Conservation (phyloP, 2,329 filamentous ascomycete species). For the Coleophoma crateriformis region DNA sequence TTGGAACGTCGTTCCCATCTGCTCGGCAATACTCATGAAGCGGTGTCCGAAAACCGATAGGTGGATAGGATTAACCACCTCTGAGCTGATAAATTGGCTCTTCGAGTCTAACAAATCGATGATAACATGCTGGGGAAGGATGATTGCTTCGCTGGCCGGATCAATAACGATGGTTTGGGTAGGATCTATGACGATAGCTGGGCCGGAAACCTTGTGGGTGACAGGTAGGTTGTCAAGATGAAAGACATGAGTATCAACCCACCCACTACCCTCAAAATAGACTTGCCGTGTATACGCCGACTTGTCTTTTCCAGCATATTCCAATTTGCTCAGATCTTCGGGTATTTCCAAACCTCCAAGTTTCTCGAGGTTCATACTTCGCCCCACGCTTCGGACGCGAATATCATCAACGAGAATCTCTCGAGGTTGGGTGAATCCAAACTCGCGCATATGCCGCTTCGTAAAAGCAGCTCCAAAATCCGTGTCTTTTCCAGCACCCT, state of each 20-base stretch:
- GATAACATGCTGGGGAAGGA: slow-evolving; percentile 75
- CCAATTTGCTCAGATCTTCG: background rate
- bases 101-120: slow-evolving; percentile 47
- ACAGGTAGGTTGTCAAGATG: slow-evolving; percentile 67
- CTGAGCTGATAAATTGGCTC: slow-evolving; percentile 28
- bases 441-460: too few species aligned
- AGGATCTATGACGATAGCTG: slow-evolving; percentile 78
- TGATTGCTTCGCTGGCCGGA: slow-evolving; percentile 59
- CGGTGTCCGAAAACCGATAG: slow-evolving; percentile 72
- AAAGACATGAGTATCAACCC: slow-evolving; percentile 63
- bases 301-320: background rate
- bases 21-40: slow-evolving; percentile 79
- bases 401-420: too few species aligned
- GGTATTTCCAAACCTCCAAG: too few species aligned
- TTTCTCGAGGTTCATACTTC: background rate
- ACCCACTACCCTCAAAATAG: slow-evolving; percentile 47
- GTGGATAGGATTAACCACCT: slow-evolving; percentile 64
- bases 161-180: slow-evolving; percentile 86
- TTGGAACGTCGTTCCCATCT: slow-evolving; percentile 72
- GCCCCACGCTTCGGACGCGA: too few species aligned
- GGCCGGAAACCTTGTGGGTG: slow-evolving; percentile 69
- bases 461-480: too few species aligned
- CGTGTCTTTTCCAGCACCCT: too few species aligned
- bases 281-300: background rate
- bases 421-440: too few species aligned